Percentiles rank a stretch among this genome's conserved stretches.
These are phyloP conservation scores for Euphorbia corollata DNA, from an alignment of 441 rosid species.

Conservation along the genomic window DNA sequence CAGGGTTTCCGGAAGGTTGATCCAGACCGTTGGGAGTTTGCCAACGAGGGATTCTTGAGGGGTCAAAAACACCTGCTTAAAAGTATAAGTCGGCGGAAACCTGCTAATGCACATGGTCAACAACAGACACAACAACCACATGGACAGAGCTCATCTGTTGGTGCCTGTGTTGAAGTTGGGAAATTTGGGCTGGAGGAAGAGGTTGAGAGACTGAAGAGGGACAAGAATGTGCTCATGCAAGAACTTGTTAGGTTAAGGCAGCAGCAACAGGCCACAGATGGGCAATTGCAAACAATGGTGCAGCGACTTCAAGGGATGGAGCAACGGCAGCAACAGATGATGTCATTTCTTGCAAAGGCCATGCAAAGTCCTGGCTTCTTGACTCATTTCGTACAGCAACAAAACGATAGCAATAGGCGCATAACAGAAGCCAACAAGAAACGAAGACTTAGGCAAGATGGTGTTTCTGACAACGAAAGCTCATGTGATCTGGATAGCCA, in stretches of 20 bases:
- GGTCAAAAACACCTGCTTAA: constrained; percentile 80
- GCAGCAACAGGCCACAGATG: constrained; percentile 82
- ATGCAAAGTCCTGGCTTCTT: constrained; percentile 84
- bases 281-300: constrained; percentile 65
- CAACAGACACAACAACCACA: constrained; percentile 47
- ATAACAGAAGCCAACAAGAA: constrained; percentile 66
- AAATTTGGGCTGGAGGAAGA: constrained; percentile 89
- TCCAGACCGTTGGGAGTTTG: constrained; percentile 93
- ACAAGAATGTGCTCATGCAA: constrained; percentile 90
- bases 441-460: constrained; percentile 74
- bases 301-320: constrained; percentile 94
- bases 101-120: constrained; percentile 58
- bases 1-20: constrained; percentile 95
- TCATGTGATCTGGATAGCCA: constrained; percentile 60
- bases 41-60: constrained; percentile 80
- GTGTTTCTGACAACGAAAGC: constrained; percentile 35
- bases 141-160: constrained; percentile 53
- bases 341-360: constrained; percentile 91
- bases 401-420: constrained; percentile 64
- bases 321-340: constrained; percentile 89
- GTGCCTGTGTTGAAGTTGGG: constrained; percentile 85
- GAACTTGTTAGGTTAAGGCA: constrained; percentile 85
- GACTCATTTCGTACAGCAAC: constrained; percentile 90
- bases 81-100: constrained; percentile 66
- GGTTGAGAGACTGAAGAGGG: constrained; percentile 90